Evolutionary conservation across 148 eudicot genomes (phyloP).

Genomic region (Pouteria glomerata): DNA sequence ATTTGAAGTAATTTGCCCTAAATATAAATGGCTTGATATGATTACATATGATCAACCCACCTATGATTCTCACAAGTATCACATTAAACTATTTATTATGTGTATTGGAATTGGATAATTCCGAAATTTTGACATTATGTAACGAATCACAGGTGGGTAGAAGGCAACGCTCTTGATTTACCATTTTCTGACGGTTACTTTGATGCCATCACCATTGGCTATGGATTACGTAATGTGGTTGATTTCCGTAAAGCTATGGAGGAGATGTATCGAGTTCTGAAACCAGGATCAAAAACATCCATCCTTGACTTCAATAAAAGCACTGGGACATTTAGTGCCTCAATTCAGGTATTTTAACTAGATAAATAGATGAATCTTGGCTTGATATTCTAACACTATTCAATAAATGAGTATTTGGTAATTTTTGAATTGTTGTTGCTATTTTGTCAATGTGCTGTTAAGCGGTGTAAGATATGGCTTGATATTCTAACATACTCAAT

Average conservation of each 20-base stretch:
- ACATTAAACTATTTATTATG: neutral
- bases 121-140: neutral
- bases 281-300: constrained; percentile 72
- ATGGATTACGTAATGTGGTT: constrained; percentile 75
- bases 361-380: neutral
- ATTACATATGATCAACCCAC: too few species aligned
- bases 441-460: neutral
- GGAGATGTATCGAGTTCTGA: constrained; percentile 71
- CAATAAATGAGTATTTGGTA: neutral
- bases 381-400: neutral
- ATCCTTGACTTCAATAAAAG: constrained; percentile 87
- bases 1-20: too few species aligned
- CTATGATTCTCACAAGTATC: too few species aligned
- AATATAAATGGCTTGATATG: too few species aligned
- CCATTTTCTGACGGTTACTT: constrained; percentile 63
- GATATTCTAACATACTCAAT: neutral
- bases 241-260: constrained; percentile 57
- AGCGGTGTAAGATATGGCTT: neutral
- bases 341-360: constrained; percentile 50
- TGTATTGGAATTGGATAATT: neutral
- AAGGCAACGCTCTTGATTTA: constrained; percentile 76
- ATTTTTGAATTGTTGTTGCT: neutral
- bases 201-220: constrained; percentile 88
- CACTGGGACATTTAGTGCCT: constrained; percentile 27
- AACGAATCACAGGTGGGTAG: constrained; percentile 60